Evolutionary conservation across 805 yeast genomes (phyloP), one percentile per base, ranked within the genome.

Genomic region (Saturnispora kantuleensis): DNA sequence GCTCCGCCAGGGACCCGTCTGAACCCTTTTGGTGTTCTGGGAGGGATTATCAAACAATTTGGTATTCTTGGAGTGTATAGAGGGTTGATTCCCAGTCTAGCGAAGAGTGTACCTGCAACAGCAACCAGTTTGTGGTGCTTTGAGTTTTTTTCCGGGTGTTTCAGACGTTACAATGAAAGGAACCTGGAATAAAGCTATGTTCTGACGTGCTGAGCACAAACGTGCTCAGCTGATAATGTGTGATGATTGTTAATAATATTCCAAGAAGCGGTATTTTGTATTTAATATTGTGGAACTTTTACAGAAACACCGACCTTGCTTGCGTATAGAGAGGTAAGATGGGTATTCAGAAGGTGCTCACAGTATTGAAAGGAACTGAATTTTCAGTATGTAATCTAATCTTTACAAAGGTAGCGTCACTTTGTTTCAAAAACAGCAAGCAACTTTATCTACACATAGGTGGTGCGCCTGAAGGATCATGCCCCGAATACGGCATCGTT

Each of bases 41-140:
- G 49, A 6, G 58, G 66, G 3, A 74, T 87, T 31, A 47, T 78
- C 4, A 52, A 49, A 11, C 57, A 53, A 2, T 89, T 84, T 53
- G 95, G 96, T 0, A 2, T 73, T 0, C 53, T 60, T 8, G 93
- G 94, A 0, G 65, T 87, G 10, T 88, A 88, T 61, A 75, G 78
- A 43, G 96, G 96, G 0, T 72, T 81, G 46, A 63, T 76, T 1
- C 76, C 87, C 1, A 81, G 94, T 5, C 50, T 88, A 3, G 46
- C 82, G 41, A 88, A 88, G 58, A 76, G 85, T 11, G 93, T 90
- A 0, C 97, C 97, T 1, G 76, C 85, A 1, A 71, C 68, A 52
- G 79, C 65, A 5, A 48, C 62, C 17, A 60, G 64, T 38, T 55
- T 65, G 10, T 61, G 59, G 57, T 56, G 56, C 38, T 65, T 62